Evolutionary conservation across 208 protist genomes (phyloP).

Genomic region (Leishmania tarentolae): DNA sequence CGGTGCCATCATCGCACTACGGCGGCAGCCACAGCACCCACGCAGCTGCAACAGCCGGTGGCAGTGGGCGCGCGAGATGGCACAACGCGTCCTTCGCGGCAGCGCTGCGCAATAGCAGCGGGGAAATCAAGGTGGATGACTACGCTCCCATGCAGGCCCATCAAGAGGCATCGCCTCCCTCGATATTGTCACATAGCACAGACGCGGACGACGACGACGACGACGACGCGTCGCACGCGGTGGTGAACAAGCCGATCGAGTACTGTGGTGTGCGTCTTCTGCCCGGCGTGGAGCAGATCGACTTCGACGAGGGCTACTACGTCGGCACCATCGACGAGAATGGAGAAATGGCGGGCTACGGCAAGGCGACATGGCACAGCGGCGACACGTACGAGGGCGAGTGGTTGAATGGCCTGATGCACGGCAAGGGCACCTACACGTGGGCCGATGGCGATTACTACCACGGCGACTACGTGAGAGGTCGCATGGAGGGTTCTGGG

Average conservation of each 20-base stretch:
- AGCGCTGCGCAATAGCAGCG: background rate
- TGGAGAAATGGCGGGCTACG: conserved; percentile 75
- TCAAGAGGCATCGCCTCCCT: background rate
- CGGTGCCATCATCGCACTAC: conserved; percentile 5
- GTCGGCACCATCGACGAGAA: conserved; percentile 72
- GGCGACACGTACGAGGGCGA: conserved; percentile 84
- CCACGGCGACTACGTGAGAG: conserved; percentile 60
- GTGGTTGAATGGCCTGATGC: conserved; percentile 75
- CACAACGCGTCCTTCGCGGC: background rate
- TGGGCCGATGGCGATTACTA: conserved; percentile 86
- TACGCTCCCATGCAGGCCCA: background rate
- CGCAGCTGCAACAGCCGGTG: background rate
- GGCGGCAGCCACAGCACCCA: background rate
- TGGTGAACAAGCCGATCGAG: conserved; percentile 10
- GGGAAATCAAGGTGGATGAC: too few species aligned
- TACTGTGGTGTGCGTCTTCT: conserved; percentile 51
- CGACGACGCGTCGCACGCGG: background rate
- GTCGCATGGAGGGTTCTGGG: conserved; percentile 75
- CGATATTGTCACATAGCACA: background rate
- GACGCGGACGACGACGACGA: background rate
- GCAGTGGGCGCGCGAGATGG: background rate
- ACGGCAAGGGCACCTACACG: conserved; percentile 75
- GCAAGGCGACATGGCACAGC: conserved; percentile 73
- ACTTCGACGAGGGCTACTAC: conserved; percentile 82
- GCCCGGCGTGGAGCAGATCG: conserved; percentile 50